These are phyloP conservation scores for Hymenotorrendiella dingleyae DNA, from an alignment of 2,329 filamentous ascomycete genomes.

Conservation along the genomic window DNA sequence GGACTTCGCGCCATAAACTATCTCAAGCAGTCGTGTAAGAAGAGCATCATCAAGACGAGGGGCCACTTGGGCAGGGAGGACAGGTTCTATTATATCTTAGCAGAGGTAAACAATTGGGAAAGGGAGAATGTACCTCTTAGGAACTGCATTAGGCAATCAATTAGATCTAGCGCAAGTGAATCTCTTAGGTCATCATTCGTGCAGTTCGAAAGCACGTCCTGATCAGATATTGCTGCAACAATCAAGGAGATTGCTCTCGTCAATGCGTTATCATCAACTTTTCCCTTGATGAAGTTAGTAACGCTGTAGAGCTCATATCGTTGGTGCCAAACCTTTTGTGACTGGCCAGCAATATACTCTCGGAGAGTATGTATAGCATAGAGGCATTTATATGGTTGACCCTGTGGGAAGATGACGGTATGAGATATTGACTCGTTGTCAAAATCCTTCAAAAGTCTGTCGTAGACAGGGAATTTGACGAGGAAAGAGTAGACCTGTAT, in stretches of 20 bases:
- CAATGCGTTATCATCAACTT: constrained; percentile 32
- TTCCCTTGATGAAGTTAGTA: constrained; percentile 17
- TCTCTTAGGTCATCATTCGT: constrained; percentile 40
- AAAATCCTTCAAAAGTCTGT: constrained; percentile 54
- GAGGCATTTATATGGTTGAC: constrained; percentile 65
- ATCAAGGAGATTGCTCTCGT: constrained; percentile 46
- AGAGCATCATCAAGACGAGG: constrained; percentile 31
- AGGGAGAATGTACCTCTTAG: constrained; percentile 42
- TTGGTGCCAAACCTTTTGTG: constrained; percentile 28
- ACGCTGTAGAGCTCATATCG: constrained; percentile 33
- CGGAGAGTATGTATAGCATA: constrained; percentile 66
- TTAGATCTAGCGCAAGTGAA: constrained; percentile 45
- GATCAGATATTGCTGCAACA: constrained; percentile 54
- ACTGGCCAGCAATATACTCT: constrained; percentile 45
- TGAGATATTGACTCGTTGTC: constrained; percentile 47
- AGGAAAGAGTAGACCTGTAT: constrained; percentile 65
- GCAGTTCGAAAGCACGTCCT: constrained; percentile 43
- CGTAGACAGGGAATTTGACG: constrained; percentile 62
- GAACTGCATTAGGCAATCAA: constrained; percentile 50
- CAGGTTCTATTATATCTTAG: constrained; percentile 32
- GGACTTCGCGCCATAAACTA: constrained; percentile 24
- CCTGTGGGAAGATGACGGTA: constrained; percentile 59
- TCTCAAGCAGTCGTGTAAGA: constrained; percentile 28
- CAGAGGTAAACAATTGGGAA: constrained; percentile 7
- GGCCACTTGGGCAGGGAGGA: constrained; percentile 29